These are phyloP conservation scores for Ophidiomyces ophidiicola DNA, from an alignment of 2,329 filamentous ascomycete species.

Conservation along the genomic window DNA sequence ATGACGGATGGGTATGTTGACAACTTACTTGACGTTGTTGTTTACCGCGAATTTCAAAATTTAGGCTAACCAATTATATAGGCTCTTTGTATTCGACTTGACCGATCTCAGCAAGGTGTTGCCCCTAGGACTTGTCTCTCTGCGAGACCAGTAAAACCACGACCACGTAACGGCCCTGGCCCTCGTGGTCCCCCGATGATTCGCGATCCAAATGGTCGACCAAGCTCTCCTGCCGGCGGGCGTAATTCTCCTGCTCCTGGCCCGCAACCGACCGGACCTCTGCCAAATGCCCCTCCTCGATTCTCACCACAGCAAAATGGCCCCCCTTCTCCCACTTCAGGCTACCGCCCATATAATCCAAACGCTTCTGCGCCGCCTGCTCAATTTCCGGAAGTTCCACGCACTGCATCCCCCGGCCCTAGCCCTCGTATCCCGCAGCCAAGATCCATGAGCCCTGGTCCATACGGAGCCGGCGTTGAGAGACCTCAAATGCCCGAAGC, in stretches of 20 bases:
- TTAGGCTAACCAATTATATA: constrained; percentile 33
- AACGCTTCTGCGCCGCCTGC: constrained; percentile 25
- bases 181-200: constrained; percentile 24
- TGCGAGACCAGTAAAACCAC: constrained; percentile 78
- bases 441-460: constrained; percentile 35
- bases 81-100: constrained; percentile 83
- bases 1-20: constrained; percentile 88
- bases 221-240: constrained; percentile 19
- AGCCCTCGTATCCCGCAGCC: constrained; percentile 31
- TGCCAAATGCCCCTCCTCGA: constrained; percentile 3
- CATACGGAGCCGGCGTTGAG: constrained; percentile 33
- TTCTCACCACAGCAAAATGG: constrained; percentile 24
- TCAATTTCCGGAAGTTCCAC: constrained; percentile 22
- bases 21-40: not conserved
- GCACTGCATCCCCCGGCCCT: constrained; percentile 40
- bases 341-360: constrained; percentile 21
- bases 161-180: constrained; percentile 37
- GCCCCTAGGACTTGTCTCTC: constrained; percentile 89
- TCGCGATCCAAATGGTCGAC: constrained; percentile 26
- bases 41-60: constrained; percentile 11
- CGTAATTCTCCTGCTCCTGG: constrained; percentile 20
- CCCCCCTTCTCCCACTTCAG: constrained; percentile 24
- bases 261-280: constrained; percentile 4
- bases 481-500: constrained; percentile 29
- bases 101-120: constrained; percentile 84